A percentile compares a stretch with the other conserved stretches of the same genome.
Conservation (phyloP, 768 basidiomycete species). For the Daedaleopsis sinensis region DNA sequence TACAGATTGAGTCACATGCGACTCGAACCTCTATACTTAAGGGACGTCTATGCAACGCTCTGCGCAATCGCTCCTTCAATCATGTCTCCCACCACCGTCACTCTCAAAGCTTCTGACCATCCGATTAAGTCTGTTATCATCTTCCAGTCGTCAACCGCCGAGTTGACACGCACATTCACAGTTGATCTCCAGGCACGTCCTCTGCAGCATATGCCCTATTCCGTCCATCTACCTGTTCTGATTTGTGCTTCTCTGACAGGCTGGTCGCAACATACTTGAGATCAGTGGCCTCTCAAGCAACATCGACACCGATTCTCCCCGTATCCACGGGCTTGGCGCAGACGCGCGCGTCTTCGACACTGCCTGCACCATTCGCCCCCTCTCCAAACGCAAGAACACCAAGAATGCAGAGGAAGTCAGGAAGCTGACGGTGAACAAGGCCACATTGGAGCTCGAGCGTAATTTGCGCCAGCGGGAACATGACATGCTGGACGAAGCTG, state of each 20-base stretch:
- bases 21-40: too few relatives aligned
- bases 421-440: conserved; percentile 38
- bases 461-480: conserved; percentile 44
- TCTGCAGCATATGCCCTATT: neutral
- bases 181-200: conserved; percentile 48
- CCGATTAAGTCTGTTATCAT: conserved; percentile 59
- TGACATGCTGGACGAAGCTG: conserved; percentile 46
- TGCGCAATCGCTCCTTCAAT: neutral
- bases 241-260: conserved; percentile 34
- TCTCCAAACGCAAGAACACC: too few relatives aligned
- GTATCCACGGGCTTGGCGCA: conserved; percentile 50
- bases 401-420: conserved; percentile 26
- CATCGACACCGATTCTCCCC: conserved; percentile 54
- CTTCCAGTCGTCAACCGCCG: conserved; percentile 58
- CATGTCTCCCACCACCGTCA: neutral
- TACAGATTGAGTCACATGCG: too few relatives aligned
- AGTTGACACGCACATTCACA: conserved; percentile 54
- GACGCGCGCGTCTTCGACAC: conserved; percentile 57
- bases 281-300: conserved; percentile 51
- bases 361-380: conserved; percentile 41
- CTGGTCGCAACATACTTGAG: conserved; percentile 54
- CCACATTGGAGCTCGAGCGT: conserved; percentile 41
- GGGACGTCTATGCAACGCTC: too few relatives aligned
- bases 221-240: too few relatives aligned
- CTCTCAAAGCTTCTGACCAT: neutral